Percentiles rank a stretch among this genome's conserved stretches.
Conservation (phyloP, 306 rosid genomes). For the Prunus fruticosa region DNA sequence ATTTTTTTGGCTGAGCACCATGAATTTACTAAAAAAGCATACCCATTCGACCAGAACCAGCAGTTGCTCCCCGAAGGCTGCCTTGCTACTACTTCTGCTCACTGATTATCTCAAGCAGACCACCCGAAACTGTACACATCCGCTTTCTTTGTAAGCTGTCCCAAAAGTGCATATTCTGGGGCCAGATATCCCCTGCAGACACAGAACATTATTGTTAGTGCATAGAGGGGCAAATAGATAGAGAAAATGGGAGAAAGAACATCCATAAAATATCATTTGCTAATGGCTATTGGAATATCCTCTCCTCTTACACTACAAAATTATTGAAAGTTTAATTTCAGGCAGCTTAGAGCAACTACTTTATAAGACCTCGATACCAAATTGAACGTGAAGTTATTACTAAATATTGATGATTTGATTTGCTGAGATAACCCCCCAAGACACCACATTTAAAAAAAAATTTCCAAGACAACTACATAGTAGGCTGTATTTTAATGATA, state of each 20-base stretch:
- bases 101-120: slow-evolving; percentile 82
- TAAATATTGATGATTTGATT: background rate
- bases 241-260: background rate
- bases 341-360: background rate
- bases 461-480: background rate
- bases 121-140: slow-evolving; percentile 88
- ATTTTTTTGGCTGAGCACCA: background rate
- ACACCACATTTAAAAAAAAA: background rate
- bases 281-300: background rate
- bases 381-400: background rate
- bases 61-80: slow-evolving; percentile 74
- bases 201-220: background rate
- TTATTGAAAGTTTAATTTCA: background rate
- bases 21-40: slow-evolving; percentile 25
- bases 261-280: background rate
- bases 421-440: background rate
- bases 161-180: slow-evolving; percentile 88
- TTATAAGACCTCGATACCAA: background rate
- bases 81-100: slow-evolving; percentile 81
- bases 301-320: background rate
- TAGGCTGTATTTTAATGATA: background rate
- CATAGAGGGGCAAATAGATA: background rate
- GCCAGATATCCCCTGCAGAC: slow-evolving; percentile 81
- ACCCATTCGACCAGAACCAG: slow-evolving; percentile 92
- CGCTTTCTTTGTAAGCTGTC: slow-evolving; percentile 94